These are phyloP conservation scores for Kockiozyma suomiensis DNA, from an alignment of 805 yeast genomes.

Conservation along the genomic window DNA sequence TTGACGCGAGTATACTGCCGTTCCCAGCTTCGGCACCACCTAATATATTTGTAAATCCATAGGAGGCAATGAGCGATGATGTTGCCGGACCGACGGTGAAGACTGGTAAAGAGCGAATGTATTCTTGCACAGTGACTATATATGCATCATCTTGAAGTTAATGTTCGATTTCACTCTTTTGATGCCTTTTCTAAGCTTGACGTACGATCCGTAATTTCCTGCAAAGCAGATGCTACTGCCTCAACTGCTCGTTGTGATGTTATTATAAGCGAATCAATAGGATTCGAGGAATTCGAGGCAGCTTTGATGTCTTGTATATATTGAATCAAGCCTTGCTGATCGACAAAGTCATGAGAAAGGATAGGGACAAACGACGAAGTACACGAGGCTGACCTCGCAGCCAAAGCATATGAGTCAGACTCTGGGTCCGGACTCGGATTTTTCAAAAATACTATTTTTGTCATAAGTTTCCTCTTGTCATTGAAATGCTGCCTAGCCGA, in stretches of 20 bases:
- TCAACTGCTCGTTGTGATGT: slow-evolving; percentile 94
- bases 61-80: slow-evolving; percentile 52
- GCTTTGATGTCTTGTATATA: slow-evolving; percentile 42
- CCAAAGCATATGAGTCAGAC: slow-evolving; percentile 18
- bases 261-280: slow-evolving; percentile 60
- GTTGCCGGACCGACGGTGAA: slow-evolving; percentile 96
- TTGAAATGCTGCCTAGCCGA: no score
- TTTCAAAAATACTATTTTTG: slow-evolving; percentile 19
- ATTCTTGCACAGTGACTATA: neutral
- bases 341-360: slow-evolving; percentile 62
- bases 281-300: slow-evolving; percentile 38
- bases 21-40: slow-evolving; percentile 84
- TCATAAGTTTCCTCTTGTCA: no score
- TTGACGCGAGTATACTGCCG: slow-evolving; percentile 65
- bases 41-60: slow-evolving; percentile 68
- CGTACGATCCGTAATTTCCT: slow-evolving; percentile 44
- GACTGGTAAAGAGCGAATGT: slow-evolving; percentile 45
- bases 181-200: no score
- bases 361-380: slow-evolving; percentile 64
- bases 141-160: neutral
- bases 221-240: slow-evolving; percentile 51
- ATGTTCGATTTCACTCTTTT: no score
- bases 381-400: slow-evolving; percentile 6
- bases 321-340: slow-evolving; percentile 49
- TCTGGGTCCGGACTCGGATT: slow-evolving; percentile 19